Evolutionary conservation across 164 flowering plant species (phyloP), one percentile per base, ranked within the genome.

Genomic region (Umbellularia californica): DNA sequence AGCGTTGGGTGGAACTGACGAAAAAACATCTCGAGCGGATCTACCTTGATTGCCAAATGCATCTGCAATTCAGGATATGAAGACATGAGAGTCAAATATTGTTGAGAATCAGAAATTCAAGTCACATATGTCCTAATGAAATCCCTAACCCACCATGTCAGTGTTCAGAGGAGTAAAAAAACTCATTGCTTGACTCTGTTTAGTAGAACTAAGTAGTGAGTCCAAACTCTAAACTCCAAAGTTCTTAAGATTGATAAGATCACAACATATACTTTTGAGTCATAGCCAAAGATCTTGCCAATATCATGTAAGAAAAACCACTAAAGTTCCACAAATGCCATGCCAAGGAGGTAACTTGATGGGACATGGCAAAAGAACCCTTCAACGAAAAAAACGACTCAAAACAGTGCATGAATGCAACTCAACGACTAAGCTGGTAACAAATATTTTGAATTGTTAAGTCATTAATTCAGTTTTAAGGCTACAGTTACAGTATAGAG

Each of bases 1-100:
- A n/a, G 83, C 70, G 64, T 77, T 79, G 33, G 82, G 72, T 2
- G 85, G 85, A 62, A 83, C 77, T 13, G 82, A 79, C 12, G 73
- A 35, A 27, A 74, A 69, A 60, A 78, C 85, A 52, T 78, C 77
- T 52, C 55, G 68, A n/a, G 85, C 80, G 23, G 78, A 33, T 75
- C 79, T 81, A 5, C 83, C 83, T 2, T 4, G 41, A 23, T 64
- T 66, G 58, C 85, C 82, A 79, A 81, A 81, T 50, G 77, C 85
- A 77, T 81, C 85, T 83, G 74, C 65, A 75, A 6, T 41, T 2
- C 68, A 69, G 23, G 70, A 50, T 66, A 0, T 47, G 60, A 5
- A 55, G 17, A 55, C 60, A 55, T 55, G 20, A 55, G 60, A 14
- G 20, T 55, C 3, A 19, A 55, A 14, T 14, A 19, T 55, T 55